Evolutionary conservation across 306 rosid species (phyloP).

Genomic region (Rubus idaeus): DNA sequence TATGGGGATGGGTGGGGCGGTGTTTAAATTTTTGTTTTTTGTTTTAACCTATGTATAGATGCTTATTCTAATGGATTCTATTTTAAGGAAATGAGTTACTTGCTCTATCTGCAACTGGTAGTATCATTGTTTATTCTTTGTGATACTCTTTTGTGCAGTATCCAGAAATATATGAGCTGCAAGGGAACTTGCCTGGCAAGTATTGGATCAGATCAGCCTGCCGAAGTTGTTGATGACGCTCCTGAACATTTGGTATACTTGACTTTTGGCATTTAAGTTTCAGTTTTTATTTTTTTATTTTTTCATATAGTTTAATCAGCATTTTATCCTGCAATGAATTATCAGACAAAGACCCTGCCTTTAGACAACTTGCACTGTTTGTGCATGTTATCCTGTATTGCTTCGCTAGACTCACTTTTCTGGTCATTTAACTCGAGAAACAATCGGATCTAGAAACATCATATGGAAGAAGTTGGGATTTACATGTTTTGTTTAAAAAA

Average conservation of each 20-base stretch:
- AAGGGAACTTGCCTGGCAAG: conserved; percentile 89
- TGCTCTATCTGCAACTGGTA: neutral
- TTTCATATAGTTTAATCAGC: neutral
- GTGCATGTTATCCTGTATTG: neutral
- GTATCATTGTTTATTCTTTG: neutral
- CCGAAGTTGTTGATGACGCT: conserved; percentile 86
- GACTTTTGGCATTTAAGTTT: conserved; percentile 21
- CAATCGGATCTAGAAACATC: neutral
- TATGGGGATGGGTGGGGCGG: too few relatives aligned
- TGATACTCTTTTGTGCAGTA: conserved; percentile 45
- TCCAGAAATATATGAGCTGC: conserved; percentile 87
- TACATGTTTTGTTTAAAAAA: neutral
- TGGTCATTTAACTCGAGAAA: neutral
- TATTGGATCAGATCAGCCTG: conserved; percentile 91
- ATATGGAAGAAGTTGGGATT: neutral
- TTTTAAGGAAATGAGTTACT: neutral
- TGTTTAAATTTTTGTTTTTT: too few relatives aligned
- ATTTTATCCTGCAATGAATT: neutral
- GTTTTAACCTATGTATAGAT: too few relatives aligned
- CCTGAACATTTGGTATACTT: conserved; percentile 76
- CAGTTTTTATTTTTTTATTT: neutral
- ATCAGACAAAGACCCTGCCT: neutral
- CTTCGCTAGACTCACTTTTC: neutral
- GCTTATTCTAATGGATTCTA: neutral
- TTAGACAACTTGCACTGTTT: neutral